Conservation (phyloP, 495 filamentous ascomycete genomes). For the Usnea hakonensis region DNA sequence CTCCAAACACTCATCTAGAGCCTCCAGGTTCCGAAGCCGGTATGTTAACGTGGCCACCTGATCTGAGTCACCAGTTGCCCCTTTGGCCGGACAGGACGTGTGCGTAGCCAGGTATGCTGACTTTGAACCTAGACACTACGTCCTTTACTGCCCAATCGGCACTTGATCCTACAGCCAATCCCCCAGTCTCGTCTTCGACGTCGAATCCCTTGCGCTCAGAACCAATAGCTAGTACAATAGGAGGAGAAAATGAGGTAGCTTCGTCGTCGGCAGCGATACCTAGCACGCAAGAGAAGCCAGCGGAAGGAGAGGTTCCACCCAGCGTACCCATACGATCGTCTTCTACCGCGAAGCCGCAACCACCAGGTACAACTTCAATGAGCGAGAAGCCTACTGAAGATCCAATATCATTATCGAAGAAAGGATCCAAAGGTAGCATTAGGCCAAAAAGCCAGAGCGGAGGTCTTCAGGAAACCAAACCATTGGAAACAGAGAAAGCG, state of each 20-base stretch:
- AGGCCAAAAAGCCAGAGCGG: slow-evolving; percentile 58
- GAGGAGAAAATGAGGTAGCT: background rate
- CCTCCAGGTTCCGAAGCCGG: slow-evolving; percentile 13
- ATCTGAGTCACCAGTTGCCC: background rate
- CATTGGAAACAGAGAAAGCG: slow-evolving; percentile 40
- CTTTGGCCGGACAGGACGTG: background rate
- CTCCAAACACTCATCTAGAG: slow-evolving; percentile 13
- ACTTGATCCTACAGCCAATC: slow-evolving; percentile 2
- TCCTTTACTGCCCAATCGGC: slow-evolving; percentile 10
- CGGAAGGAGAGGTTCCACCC: slow-evolving; percentile 22
- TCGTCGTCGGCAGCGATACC: background rate
- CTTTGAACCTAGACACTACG: slow-evolving; percentile 7
- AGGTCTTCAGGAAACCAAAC: slow-evolving; percentile 58
- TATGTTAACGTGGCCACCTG: background rate
- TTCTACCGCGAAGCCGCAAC: slow-evolving; percentile 52
- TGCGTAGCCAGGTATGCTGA: background rate
- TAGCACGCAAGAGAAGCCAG: slow-evolving; percentile 5
- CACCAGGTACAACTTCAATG: slow-evolving; percentile 52
- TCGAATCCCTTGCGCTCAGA: slow-evolving; percentile 1
- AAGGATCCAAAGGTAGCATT: slow-evolving; percentile 62
- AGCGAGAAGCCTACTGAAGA: slow-evolving; percentile 59
- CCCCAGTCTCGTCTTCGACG: slow-evolving; percentile 9
- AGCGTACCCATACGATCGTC: slow-evolving; percentile 61
- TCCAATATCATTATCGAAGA: slow-evolving; percentile 49
- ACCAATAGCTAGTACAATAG: background rate